These are phyloP conservation scores for Mollisiaceae sp. DNA, from an alignment of 2,329 filamentous ascomycete genomes.

Conservation along the genomic window DNA sequence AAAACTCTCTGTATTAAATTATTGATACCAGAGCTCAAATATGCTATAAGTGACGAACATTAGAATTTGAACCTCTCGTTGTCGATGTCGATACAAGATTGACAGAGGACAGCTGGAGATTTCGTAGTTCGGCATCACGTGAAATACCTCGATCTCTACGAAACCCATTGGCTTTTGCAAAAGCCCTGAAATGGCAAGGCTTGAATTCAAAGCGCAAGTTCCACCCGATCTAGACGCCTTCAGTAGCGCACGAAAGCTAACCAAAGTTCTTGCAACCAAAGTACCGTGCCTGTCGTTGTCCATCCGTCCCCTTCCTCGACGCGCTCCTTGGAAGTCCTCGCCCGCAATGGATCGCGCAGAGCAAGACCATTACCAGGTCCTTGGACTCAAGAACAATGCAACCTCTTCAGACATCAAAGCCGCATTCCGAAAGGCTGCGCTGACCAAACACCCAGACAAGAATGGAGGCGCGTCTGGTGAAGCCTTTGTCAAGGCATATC, in stretches of 20 bases:
- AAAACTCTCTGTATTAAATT: too few species aligned
- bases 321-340: not conserved
- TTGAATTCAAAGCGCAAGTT: too few species aligned
- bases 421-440: not conserved
- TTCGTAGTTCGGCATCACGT: not conserved
- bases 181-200: too few species aligned
- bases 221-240: too few species aligned
- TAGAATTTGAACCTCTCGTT: not conserved
- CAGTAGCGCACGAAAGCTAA: not conserved
- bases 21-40: too few species aligned
- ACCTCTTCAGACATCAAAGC: not conserved
- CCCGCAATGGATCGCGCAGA: slow-evolving; percentile 1
- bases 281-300: not conserved
- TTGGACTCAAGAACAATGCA: not conserved
- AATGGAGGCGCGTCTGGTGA: not conserved
- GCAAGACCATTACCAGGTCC: not conserved
- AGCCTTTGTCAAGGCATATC: not conserved
- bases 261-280: not conserved
- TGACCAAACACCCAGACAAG: slow-evolving; percentile 1
- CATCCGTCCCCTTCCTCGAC: not conserved
- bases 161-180: too few species aligned
- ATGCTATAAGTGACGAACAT: too few species aligned
- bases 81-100: not conserved
- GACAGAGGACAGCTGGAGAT: too few species aligned
- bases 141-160: not conserved